Evolutionary conservation across 1,139 yeast genomes (phyloP).

Genomic region (Pichia sorboxylosa): DNA sequence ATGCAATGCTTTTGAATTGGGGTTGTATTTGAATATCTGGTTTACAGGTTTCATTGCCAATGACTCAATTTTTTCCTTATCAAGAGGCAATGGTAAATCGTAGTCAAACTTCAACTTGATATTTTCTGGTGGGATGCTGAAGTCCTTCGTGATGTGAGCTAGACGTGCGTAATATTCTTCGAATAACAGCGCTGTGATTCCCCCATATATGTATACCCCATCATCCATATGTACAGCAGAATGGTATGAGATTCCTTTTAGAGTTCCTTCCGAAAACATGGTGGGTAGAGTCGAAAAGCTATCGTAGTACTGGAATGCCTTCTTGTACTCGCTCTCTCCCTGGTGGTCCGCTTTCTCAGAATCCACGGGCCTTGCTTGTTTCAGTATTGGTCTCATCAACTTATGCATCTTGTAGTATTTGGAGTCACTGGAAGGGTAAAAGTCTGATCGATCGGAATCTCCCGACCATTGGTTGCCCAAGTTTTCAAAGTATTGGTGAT

Average conservation of each 20-base stretch:
- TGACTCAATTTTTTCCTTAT: conserved; percentile 26
- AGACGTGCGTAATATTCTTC: conserved; percentile 23
- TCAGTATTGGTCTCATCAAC: conserved; percentile 9
- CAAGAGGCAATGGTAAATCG: conserved; percentile 34
- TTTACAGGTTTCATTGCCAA: conserved; percentile 29
- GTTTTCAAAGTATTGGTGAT: conserved; percentile 18
- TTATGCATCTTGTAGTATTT: conserved; percentile 18
- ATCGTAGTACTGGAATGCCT: conserved; percentile 9
- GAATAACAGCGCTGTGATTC: conserved; percentile 25
- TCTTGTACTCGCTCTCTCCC: background rate
- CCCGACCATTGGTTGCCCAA: conserved; percentile 15
- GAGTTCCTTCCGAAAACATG: conserved; percentile 25
- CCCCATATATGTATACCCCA: conserved; percentile 30
- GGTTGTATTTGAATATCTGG: conserved; percentile 25
- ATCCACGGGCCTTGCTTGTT: background rate
- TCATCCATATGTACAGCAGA: conserved; percentile 26
- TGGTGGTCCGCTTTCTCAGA: background rate
- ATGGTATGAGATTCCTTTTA: conserved; percentile 32
- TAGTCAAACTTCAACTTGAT: conserved; percentile 27
- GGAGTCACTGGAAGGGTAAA: conserved; percentile 11
- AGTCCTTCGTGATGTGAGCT: conserved; percentile 22
- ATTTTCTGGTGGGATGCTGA: conserved; percentile 23
- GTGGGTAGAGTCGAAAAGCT: conserved; percentile 25
- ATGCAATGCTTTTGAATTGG: conserved; percentile 26
- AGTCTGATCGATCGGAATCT: conserved; percentile 8